Conservation (phyloP, 1,284 basidiomycete genomes). For the Mycosarcoma maydis region DNA sequence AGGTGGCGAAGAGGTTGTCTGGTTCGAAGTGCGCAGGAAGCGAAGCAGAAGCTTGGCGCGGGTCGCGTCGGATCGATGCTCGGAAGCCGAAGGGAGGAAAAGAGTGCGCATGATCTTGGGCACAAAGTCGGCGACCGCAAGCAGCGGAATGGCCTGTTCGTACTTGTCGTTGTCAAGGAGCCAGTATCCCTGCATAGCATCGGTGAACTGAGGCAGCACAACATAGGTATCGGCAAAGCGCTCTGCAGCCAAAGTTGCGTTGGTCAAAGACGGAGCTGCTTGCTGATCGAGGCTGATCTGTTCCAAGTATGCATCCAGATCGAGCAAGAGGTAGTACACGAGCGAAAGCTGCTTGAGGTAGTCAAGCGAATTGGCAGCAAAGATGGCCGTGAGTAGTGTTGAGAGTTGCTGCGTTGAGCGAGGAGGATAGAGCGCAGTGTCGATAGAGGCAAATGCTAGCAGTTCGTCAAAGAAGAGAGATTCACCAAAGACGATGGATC, state of each 20-base stretch:
- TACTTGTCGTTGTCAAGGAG: slow-evolving; percentile 49
- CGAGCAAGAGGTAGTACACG: slow-evolving; percentile 49
- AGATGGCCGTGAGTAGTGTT: slow-evolving; percentile 32
- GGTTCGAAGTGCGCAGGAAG: slow-evolving; percentile 44
- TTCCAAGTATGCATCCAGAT: slow-evolving; percentile 26
- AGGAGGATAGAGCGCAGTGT: slow-evolving; percentile 36
- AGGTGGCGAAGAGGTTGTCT: slow-evolving; percentile 24
- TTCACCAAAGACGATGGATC: slow-evolving; percentile 12
- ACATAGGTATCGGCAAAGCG: slow-evolving; percentile 44
- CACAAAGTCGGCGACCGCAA: slow-evolving; percentile 43
- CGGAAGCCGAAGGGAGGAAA: slow-evolving; percentile 14
- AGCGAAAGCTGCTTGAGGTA: slow-evolving; percentile 48
- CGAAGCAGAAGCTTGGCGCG: slow-evolving; percentile 44
- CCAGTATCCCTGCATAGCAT: slow-evolving; percentile 55
- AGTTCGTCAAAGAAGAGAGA: slow-evolving; percentile 51
- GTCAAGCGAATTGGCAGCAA: slow-evolving; percentile 32
- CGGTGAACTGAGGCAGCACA: slow-evolving; percentile 40
- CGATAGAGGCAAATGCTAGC: slow-evolving; percentile 37
- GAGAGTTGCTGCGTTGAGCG: slow-evolving; percentile 23
- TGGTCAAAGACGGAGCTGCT: neutral
- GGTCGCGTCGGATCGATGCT: slow-evolving; percentile 17
- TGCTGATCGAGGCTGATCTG: neutral
- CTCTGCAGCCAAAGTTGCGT: slow-evolving; percentile 11
- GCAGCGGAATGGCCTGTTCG: slow-evolving; percentile 36
- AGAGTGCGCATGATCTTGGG: slow-evolving; percentile 47